phyloP scores from a whole-genome alignment of 352 stramenopile genomes.

The Pythium aristosporum region DNA sequence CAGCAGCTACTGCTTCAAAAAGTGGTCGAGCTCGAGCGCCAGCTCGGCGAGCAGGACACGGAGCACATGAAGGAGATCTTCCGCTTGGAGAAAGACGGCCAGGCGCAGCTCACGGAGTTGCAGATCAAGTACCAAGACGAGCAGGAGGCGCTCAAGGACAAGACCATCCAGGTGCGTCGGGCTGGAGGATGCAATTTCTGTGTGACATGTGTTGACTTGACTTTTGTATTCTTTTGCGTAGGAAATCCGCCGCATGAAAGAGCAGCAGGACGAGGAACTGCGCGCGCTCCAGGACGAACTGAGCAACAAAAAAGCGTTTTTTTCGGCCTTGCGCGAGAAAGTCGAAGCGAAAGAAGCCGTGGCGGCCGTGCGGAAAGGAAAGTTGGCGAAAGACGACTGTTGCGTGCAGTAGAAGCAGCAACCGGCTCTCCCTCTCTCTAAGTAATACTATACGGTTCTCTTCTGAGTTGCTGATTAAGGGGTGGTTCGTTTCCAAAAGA shows the following conservation, averaged over 20 bases:
- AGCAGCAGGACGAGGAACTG: slow-evolving; percentile 58
- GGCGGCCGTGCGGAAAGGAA: slow-evolving; percentile 36
- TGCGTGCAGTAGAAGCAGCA: slow-evolving; percentile 40
- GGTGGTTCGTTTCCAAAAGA: neutral
- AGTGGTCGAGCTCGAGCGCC: slow-evolving; percentile 59
- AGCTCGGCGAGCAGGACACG: slow-evolving; percentile 62
- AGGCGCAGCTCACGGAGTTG: slow-evolving; percentile 43
- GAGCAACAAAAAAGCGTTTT: slow-evolving; percentile 46
- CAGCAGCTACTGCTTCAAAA: slow-evolving; percentile 66
- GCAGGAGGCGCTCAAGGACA: slow-evolving; percentile 60
- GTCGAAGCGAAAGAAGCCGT: slow-evolving; percentile 50
- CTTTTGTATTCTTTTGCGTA: slow-evolving; percentile 16
- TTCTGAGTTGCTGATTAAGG: slow-evolving; percentile 11
- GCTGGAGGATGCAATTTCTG: neutral
- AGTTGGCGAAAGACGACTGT: slow-evolving; percentile 59
- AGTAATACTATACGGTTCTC: neutral
- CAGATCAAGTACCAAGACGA: slow-evolving; percentile 49
- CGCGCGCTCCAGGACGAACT: slow-evolving; percentile 44
- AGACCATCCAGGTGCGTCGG: slow-evolving; percentile 44
- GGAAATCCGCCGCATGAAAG: slow-evolving; percentile 61
- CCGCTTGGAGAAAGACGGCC: slow-evolving; percentile 52
- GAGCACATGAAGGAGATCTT: slow-evolving; percentile 68
- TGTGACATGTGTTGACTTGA: slow-evolving; percentile 16
- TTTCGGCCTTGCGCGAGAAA: slow-evolving; percentile 52
- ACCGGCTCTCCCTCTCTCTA: neutral